A percentile compares a stretch with the other conserved stretches of the same genome.
Conservation (phyloP, 805 yeast species). For the Spathaspora sp. region DNA sequence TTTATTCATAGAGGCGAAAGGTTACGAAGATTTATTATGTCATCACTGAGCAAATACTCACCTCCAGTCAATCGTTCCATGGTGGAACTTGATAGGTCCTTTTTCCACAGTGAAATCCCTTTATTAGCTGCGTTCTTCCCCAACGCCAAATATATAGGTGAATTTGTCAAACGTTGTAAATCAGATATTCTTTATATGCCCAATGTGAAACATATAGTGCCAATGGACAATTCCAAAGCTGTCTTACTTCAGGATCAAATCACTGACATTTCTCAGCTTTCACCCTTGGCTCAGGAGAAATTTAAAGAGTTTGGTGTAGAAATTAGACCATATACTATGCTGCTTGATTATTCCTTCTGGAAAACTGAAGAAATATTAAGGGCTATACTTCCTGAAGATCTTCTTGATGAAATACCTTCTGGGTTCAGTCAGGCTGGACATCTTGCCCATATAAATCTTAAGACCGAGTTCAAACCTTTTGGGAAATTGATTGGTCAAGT, state of each 20-base stretch:
- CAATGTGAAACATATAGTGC: slow-evolving; percentile 64
- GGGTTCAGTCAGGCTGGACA: slow-evolving; percentile 95
- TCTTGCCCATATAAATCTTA: slow-evolving; percentile 85
- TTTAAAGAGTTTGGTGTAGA: slow-evolving; percentile 46
- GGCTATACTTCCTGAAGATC: slow-evolving; percentile 70
- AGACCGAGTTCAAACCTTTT: slow-evolving; percentile 81
- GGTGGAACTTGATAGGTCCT: slow-evolving; percentile 61
- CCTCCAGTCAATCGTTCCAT: slow-evolving; percentile 73
- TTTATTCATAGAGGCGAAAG: not conserved
- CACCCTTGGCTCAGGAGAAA: slow-evolving; percentile 40
- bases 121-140: slow-evolving; percentile 68
- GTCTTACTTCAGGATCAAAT: slow-evolving; percentile 53
- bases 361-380: slow-evolving; percentile 79
- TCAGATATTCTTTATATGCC: slow-evolving; percentile 69
- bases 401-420: slow-evolving; percentile 73
- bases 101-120: slow-evolving; percentile 55
- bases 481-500: slow-evolving; percentile 83
- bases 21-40: not conserved
- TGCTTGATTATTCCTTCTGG: slow-evolving; percentile 78
- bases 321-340: slow-evolving; percentile 50
- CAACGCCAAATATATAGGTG: slow-evolving; percentile 58
- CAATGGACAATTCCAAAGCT: slow-evolving; percentile 39
- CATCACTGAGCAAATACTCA: slow-evolving; percentile 15
- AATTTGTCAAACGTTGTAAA: slow-evolving; percentile 55
- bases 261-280: slow-evolving; percentile 29